Base-by-base conservation (phyloP, 306 rosid genomes). In the Hippophae tibetana region DNA sequence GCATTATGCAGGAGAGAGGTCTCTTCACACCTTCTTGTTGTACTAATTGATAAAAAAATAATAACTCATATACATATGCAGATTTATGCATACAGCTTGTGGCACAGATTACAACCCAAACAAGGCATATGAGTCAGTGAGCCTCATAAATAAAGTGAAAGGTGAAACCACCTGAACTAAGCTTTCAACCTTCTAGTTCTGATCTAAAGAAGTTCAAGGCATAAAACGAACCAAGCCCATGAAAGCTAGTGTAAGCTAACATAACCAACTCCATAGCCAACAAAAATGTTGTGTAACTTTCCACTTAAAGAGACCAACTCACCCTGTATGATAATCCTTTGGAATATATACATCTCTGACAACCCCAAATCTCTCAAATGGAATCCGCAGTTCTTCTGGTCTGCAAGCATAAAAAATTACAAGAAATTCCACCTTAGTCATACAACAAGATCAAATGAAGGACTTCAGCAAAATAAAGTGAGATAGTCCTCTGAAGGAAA, bases 341-440 rank as follows among this genome's bases (percentile, higher is more conserved):
- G 99, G 99, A 14, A 93, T 82, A 74, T 93, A 93, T 50, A 93
- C 97, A 61, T 93, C 99, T 41, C 99, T 81, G 60, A 93, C 99
- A 18, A 82, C 74, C 53, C 99, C 99, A 43, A 86, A 93, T 57
- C 97, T 87, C 76, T 93, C 99, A 59, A 93, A 93, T 0, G 95
- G 86, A 26, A 60, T 81, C 26, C 95, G 81, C 43, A 93, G 89
- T 54, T 93, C 99, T 58, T 93, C 99, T 5, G 97, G 42, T 49
- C 99, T 85, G 78, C 62, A 64, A 65, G 38, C 40, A 48, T 58
- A 5, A 42, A 8, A 56, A 74, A 13, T 1, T 13, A 6, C 47
- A 42, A 57, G 65, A 52, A 10, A 66, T 25, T 38, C 25, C 43
- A 23, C 41, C 25, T 43, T 7, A 26, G 0, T 40, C 60, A 51